phyloP scores from a whole-genome alignment of 306 rosid species.

The Pyrus pyrifolia region DNA sequence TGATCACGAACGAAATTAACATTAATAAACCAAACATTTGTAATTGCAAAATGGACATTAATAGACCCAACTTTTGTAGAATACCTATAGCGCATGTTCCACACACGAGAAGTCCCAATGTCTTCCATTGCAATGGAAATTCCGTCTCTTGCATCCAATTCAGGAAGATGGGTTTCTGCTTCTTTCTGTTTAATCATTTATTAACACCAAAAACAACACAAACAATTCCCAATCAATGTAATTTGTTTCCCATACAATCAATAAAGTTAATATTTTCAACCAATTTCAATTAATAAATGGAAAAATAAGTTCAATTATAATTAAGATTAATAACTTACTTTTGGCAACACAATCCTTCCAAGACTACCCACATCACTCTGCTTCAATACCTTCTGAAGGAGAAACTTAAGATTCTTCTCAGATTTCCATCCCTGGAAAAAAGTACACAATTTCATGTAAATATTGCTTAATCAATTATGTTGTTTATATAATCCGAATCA shows the following conservation, averaged over 20 bases:
- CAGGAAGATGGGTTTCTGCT: constrained; percentile 95
- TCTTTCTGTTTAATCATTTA: constrained; percentile 52
- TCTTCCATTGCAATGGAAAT: constrained; percentile 92
- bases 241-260: background rate
- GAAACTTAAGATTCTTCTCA: constrained; percentile 88
- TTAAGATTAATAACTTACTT: constrained; percentile 32
- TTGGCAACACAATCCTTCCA: constrained; percentile 91
- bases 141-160: constrained; percentile 89
- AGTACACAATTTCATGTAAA: background rate
- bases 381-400: constrained; percentile 89
- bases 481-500: background rate
- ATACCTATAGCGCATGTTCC: constrained; percentile 99
- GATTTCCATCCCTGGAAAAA: constrained; percentile 76
- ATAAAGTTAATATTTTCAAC: too few species aligned
- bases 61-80: background rate
- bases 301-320: background rate
- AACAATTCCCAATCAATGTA: background rate
- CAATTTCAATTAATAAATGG: background rate
- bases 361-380: constrained; percentile 97
- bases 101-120: constrained; percentile 81
- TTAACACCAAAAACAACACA: background rate
- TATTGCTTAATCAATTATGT: background rate
- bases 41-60: background rate
- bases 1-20: background rate
- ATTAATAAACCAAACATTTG: background rate